These are phyloP conservation scores for Serendipita sp. DNA, from an alignment of 768 basidiomycete species.

Conservation along the genomic window DNA sequence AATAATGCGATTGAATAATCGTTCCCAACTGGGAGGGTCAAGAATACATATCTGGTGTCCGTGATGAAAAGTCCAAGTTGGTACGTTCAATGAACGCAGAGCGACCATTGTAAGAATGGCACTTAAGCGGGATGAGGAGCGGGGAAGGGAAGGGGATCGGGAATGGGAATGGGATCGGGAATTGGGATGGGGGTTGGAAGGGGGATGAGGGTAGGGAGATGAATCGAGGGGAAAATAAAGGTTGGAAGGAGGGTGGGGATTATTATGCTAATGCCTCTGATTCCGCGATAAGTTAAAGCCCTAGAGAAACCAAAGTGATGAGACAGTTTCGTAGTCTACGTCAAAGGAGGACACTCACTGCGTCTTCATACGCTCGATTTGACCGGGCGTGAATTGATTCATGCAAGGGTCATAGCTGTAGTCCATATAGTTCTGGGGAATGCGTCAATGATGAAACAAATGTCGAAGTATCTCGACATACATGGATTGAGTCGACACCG, in stretches of 20 bases:
- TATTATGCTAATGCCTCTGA: neutral
- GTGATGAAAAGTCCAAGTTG: no score
- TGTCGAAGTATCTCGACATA: neutral
- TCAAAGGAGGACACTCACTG: neutral
- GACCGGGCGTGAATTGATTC: conserved; percentile 20
- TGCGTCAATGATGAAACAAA: neutral
- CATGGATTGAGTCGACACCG: neutral
- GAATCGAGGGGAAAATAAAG: neutral
- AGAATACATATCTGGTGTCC: no score
- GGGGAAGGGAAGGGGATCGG: no score
- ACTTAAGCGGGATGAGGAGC: no score
- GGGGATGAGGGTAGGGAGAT: neutral
- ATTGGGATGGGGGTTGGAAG: neutral
- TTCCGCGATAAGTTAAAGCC: neutral
- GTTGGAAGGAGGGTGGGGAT: neutral
- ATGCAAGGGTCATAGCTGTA: conserved; percentile 18
- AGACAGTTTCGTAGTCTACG: neutral
- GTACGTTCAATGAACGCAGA: no score
- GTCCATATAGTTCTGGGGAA: conserved; percentile 20
- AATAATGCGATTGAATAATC: no score
- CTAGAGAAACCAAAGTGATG: neutral
- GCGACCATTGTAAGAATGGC: no score
- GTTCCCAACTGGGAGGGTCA: no score
- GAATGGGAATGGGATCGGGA: neutral
- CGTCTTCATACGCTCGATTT: conserved; percentile 14